phyloP scores from a whole-genome alignment of 441 rosid genomes.

The Euphorbia corollata region DNA sequence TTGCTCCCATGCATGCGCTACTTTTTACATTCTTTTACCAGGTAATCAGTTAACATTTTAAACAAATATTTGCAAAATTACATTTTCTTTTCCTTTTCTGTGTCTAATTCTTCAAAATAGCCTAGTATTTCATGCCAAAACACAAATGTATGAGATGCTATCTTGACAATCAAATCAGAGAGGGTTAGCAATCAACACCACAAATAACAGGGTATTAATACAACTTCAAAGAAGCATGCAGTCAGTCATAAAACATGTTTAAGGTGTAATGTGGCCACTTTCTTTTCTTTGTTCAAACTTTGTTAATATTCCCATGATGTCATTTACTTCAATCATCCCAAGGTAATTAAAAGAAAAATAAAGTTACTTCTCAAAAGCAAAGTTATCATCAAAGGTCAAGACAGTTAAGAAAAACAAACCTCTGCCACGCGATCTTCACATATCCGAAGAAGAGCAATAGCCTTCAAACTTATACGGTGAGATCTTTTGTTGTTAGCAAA shows the following conservation, averaged over 20 bases:
- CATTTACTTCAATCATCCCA: neutral
- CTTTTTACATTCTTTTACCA: neutral
- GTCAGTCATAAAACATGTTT: neutral
- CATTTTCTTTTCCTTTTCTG: neutral
- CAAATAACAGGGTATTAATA: conserved; percentile 4
- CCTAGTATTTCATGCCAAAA: neutral
- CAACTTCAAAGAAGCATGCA: conserved; percentile 8
- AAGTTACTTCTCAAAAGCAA: too few species aligned
- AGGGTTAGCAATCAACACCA: neutral
- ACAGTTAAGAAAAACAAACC: conserved; percentile 38
- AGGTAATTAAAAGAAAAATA: neutral
- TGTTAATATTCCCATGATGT: neutral
- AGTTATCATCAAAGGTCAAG: neutral
- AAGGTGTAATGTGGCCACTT: neutral
- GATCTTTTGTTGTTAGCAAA: conserved; percentile 95
- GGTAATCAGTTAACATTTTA: neutral
- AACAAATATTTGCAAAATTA: neutral
- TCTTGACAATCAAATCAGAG: neutral
- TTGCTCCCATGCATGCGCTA: neutral
- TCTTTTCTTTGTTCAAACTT: neutral
- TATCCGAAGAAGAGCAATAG: conserved; percentile 97
- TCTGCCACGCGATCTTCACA: conserved; percentile 99
- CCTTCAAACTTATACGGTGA: conserved; percentile 95
- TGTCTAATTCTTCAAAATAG: neutral
- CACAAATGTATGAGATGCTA: neutral